phyloP scores from a whole-genome alignment of 2,329 filamentous ascomycete species.

The Colletotrichum spaethianum region DNA sequence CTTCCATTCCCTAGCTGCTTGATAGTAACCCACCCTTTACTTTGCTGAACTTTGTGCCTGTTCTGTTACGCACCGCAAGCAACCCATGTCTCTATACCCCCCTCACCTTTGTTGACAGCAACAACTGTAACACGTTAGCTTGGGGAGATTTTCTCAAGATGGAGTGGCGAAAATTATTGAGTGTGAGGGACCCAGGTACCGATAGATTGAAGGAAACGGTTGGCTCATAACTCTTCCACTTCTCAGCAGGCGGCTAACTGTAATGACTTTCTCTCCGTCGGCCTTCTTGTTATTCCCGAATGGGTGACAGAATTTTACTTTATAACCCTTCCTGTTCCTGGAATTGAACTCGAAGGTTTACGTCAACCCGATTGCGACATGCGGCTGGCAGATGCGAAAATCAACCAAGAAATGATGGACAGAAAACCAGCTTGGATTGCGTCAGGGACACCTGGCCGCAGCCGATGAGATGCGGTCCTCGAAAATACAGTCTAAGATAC shows the following conservation, averaged over 20 bases:
- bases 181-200: background rate
- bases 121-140: background rate
- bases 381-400: background rate
- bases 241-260: background rate
- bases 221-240: conserved; percentile 16
- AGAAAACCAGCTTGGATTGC: no score
- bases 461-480: no score
- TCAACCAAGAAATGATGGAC: no score
- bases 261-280: background rate
- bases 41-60: background rate
- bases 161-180: background rate
- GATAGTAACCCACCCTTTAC: background rate
- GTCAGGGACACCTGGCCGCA: no score
- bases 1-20: background rate
- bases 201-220: background rate
- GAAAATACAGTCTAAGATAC: no score
- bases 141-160: background rate
- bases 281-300: background rate
- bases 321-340: background rate
- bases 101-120: background rate
- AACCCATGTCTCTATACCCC: background rate
- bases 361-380: background rate
- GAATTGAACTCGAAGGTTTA: background rate
- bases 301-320: background rate
- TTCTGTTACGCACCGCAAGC: background rate